phyloP scores from a whole-genome alignment of 2,329 filamentous ascomycete genomes.

The Emergomyces pasteurianus region DNA sequence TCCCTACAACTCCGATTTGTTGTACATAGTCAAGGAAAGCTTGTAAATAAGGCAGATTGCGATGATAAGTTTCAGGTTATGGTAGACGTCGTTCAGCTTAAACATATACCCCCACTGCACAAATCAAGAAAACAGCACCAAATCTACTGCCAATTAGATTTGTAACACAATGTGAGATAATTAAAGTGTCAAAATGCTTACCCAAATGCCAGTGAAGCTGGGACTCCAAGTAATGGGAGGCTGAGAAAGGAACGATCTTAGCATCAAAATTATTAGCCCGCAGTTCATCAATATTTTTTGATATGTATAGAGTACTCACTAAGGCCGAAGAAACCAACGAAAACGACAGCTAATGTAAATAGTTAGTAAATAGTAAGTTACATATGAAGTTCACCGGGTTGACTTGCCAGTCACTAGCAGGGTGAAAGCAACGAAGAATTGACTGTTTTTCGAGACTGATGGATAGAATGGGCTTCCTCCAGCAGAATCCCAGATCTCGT shows the following conservation, averaged over 20 bases:
- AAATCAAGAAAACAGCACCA: constrained; percentile 97
- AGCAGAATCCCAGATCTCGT: constrained; percentile 88
- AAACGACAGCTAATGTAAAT: constrained; percentile 47
- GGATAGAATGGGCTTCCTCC: constrained; percentile 76
- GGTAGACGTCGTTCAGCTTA: constrained; percentile 34
- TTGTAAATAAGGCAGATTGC: background rate
- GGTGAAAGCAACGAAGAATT: constrained; percentile 69
- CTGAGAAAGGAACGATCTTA: constrained; percentile 71
- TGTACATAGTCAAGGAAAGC: constrained; percentile 20
- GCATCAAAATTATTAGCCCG: background rate
- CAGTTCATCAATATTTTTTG: background rate
- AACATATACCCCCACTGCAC: constrained; percentile 96
- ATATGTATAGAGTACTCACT: constrained; percentile 47
- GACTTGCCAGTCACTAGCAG: constrained; percentile 55
- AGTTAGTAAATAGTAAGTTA: background rate
- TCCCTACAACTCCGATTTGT: constrained; percentile 21
- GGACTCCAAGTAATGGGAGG: constrained; percentile 65
- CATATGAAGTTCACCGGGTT: background rate
- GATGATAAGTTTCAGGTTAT: background rate
- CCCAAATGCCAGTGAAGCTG: constrained; percentile 82
- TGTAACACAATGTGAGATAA: constrained; percentile 4
- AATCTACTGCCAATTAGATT: constrained; percentile 45
- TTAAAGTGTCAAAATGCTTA: constrained; percentile 40
- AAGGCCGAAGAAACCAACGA: constrained; percentile 71
- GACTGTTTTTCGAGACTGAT: constrained; percentile 64